phyloP scores from a whole-genome alignment of 495 filamentous ascomycete genomes.

The Hypoxylon rickii region DNA sequence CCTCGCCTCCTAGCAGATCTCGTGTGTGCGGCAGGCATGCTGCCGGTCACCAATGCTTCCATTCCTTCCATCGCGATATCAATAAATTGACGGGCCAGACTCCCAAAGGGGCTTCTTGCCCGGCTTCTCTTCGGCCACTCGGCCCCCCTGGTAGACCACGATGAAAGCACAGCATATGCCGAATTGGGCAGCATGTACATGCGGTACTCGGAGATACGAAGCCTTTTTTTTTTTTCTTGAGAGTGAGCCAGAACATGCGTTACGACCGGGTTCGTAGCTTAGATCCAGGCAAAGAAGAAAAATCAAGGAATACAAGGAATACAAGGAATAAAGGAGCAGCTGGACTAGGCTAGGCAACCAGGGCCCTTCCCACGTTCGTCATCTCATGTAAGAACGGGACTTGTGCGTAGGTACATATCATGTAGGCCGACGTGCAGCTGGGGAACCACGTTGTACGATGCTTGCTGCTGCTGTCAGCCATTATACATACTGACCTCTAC shows the following conservation, averaged over 20 bases:
- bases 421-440: constrained; percentile 29
- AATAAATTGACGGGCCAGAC: background rate
- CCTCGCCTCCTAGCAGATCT: background rate
- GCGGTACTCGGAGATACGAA: background rate
- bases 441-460: constrained; percentile 32
- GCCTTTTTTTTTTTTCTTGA: background rate
- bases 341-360: background rate
- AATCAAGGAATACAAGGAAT: background rate
- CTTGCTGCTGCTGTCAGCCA: constrained; percentile 18
- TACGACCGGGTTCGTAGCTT: background rate
- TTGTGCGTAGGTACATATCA: background rate
- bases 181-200: background rate
- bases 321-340: background rate
- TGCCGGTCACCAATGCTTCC: no score
- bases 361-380: background rate
- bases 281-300: no score
- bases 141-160: no score
- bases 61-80: constrained; percentile 9
- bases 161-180: background rate
- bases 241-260: background rate
- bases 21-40: no score
- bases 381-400: background rate
- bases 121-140: background rate
- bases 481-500: constrained; percentile 11
- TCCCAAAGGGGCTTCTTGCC: background rate